Conservation (phyloP, 2,329 filamentous ascomycete species). For the Cytospora piceae region DNA sequence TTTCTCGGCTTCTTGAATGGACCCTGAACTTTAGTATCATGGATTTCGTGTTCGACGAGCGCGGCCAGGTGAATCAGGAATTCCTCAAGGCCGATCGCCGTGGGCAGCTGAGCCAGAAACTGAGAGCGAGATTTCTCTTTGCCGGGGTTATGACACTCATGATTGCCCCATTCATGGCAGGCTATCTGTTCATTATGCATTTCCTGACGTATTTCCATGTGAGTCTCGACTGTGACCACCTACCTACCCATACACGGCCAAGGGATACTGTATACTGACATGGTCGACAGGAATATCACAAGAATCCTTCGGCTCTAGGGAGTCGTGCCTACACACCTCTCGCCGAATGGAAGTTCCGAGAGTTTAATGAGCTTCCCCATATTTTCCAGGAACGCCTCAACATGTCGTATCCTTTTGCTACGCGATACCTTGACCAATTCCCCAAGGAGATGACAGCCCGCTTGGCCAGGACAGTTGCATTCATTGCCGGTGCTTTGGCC, state of each 20-base stretch:
- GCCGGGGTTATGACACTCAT: conserved; percentile 85
- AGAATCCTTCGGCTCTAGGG: conserved; percentile 85
- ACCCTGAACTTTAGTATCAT: conserved; percentile 88
- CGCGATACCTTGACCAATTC: conserved; percentile 92
- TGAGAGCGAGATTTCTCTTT: conserved; percentile 79
- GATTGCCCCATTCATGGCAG: conserved; percentile 83
- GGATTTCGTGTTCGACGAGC: conserved; percentile 90
- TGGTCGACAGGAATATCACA: conserved; percentile 80
- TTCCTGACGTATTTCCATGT: conserved; percentile 95
- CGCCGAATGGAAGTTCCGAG: conserved; percentile 96
- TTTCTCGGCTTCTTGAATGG: conserved; percentile 91
- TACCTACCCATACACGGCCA: neutral
- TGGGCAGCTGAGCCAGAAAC: conserved; percentile 73
- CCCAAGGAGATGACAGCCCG: conserved; percentile 94
- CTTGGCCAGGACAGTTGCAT: conserved; percentile 80
- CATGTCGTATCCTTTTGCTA: conserved; percentile 93
- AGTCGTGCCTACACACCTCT: conserved; percentile 89
- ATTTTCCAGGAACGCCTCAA: conserved; percentile 87
- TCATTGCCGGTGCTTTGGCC: conserved; percentile 83
- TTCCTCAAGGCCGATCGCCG: conserved; percentile 86
- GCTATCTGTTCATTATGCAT: conserved; percentile 84
- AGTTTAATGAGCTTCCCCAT: conserved; percentile 96
- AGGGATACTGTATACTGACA: conserved; percentile 22
- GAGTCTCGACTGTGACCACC: conserved; percentile 38
- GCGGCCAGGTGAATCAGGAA: conserved; percentile 82